Evolutionary conservation across 495 filamentous ascomycete genomes (phyloP).

Genomic region (Penicillium arizonense): DNA sequence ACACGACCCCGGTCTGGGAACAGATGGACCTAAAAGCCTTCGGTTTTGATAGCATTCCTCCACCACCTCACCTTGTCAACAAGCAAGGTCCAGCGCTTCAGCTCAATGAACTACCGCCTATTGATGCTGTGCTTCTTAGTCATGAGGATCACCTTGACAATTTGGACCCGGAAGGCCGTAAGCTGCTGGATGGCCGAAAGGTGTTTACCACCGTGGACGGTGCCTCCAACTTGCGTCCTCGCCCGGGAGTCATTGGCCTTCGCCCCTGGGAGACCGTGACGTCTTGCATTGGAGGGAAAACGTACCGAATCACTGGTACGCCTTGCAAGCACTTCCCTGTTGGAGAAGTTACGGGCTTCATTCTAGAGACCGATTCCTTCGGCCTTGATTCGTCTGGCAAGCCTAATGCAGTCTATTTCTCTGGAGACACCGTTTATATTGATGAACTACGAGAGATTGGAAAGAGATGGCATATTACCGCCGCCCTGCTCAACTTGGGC

Average conservation of each 20-base stretch:
- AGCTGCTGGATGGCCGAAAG: constrained; percentile 44
- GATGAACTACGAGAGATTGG: constrained; percentile 34
- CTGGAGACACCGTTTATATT: constrained; percentile 55
- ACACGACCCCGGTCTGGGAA: constrained; percentile 15
- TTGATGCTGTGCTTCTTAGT: constrained; percentile 52
- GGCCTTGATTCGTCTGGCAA: constrained; percentile 34
- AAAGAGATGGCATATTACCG: constrained; percentile 19
- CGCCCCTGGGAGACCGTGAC: constrained; percentile 24
- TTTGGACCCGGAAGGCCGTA: constrained; percentile 41
- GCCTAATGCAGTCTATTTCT: constrained; percentile 54
- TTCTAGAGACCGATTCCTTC: constrained; percentile 39
- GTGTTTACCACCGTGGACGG: constrained; percentile 53
- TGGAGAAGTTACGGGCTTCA: constrained; percentile 49
- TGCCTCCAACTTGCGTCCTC: constrained; percentile 38
- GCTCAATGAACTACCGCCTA: constrained; percentile 41
- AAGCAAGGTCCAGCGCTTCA: constrained; percentile 31
- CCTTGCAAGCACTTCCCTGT: constrained; percentile 47
- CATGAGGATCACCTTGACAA: constrained; percentile 58
- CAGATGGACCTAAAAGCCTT: constrained; percentile 23
- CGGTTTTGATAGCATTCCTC: not conserved
- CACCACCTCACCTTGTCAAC: not conserved
- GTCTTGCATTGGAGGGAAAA: constrained; percentile 22
- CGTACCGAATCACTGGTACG: constrained; percentile 36
- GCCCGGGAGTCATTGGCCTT: constrained; percentile 41
- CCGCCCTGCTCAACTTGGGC: constrained; percentile 31